Percentiles rank a stretch among this genome's conserved stretches.
phyloP scores from a whole-genome alignment of 139 green algal species.

The Astrephomene gubernaculifera region DNA sequence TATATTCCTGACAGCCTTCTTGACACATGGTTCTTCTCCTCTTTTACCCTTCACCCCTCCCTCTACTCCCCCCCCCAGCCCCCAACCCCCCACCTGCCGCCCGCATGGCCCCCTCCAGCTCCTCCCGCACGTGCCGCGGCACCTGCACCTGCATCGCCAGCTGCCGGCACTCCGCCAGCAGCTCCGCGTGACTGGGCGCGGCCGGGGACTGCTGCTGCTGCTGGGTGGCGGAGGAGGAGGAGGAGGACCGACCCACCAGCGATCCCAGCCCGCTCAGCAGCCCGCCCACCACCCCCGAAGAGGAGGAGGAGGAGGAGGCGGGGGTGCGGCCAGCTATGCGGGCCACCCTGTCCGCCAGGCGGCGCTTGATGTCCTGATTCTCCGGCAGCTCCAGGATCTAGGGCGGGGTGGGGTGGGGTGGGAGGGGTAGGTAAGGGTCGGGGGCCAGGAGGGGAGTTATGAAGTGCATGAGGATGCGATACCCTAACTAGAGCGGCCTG shows the following conservation, averaged over 20 bases:
- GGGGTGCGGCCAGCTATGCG: neutral
- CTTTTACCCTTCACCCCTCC: too few relatives aligned
- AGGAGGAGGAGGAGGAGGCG: neutral
- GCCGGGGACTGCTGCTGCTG: too few relatives aligned
- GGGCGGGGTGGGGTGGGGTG: neutral
- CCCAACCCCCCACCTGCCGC: constrained; percentile 47
- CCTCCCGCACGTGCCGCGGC: constrained; percentile 68
- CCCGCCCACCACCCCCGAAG: neutral
- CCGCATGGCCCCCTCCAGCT: constrained; percentile 79
- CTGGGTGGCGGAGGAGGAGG: neutral
- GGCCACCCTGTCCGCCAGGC: constrained; percentile 56
- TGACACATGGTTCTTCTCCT: too few relatives aligned
- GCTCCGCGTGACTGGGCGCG: constrained; percentile 7
- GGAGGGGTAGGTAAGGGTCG: too few relatives aligned
- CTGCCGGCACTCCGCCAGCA: constrained; percentile 67
- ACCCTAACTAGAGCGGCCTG: too few relatives aligned
- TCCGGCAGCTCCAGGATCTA: constrained; percentile 65
- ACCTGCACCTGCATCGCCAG: constrained; percentile 71
- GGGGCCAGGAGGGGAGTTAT: too few relatives aligned
- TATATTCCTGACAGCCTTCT: too few relatives aligned
- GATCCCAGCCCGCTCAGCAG: constrained; percentile 2
- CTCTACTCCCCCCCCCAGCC: neutral
- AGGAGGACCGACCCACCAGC: neutral
- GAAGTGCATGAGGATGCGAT: too few relatives aligned
- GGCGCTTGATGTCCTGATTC: constrained; percentile 73